Evolutionary conservation across 2,329 filamentous ascomycete species (phyloP).

Genomic region (Phaeomoniella chlamydospora): DNA sequence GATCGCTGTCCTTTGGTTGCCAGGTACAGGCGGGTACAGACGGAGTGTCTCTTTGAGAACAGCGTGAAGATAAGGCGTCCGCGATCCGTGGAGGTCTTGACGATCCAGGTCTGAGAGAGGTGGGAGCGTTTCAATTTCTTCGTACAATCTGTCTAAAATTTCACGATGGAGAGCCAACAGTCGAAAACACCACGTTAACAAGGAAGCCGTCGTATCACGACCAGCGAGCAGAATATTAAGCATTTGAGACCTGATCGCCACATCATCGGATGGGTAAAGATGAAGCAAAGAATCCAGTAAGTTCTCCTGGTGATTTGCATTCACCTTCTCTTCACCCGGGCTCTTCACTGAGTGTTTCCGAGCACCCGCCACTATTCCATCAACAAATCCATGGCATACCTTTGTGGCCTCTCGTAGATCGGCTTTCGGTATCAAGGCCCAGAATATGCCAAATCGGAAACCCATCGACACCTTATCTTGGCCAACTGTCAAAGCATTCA

Average conservation of each 20-base stretch:
- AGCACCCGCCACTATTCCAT: slow-evolving; percentile 6
- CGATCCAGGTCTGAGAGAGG: not conserved
- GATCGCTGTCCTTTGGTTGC: slow-evolving; percentile 25
- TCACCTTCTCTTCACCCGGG: slow-evolving; percentile 2
- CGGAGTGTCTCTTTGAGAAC: slow-evolving; percentile 35
- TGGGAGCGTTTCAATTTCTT: slow-evolving; percentile 11
- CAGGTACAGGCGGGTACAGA: slow-evolving; percentile 30
- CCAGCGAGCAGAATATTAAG: slow-evolving; percentile 9
- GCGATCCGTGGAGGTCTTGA: not conserved
- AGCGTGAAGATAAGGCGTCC: slow-evolving; percentile 30
- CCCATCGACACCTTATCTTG: slow-evolving; percentile 21
- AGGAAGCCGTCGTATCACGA: slow-evolving; percentile 14
- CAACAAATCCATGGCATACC: slow-evolving; percentile 10
- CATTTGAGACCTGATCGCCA: slow-evolving; percentile 8
- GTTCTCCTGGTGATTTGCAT: not conserved
- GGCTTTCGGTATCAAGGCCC: slow-evolving; percentile 27
- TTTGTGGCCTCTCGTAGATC: slow-evolving; percentile 12
- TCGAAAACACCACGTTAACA: slow-evolving; percentile 7
- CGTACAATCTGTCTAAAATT: slow-evolving; percentile 24
- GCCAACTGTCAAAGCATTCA: slow-evolving; percentile 8
- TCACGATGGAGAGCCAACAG: slow-evolving; percentile 30
- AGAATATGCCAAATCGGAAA: slow-evolving; percentile 23
- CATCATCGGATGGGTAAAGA: not conserved
- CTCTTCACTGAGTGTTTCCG: slow-evolving; percentile 2
- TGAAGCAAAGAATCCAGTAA: not conserved